Evolutionary conservation across 768 basidiomycete species (phyloP), one percentile per base, ranked within the genome.

Genomic region (Hysterangium stoloniferum): DNA sequence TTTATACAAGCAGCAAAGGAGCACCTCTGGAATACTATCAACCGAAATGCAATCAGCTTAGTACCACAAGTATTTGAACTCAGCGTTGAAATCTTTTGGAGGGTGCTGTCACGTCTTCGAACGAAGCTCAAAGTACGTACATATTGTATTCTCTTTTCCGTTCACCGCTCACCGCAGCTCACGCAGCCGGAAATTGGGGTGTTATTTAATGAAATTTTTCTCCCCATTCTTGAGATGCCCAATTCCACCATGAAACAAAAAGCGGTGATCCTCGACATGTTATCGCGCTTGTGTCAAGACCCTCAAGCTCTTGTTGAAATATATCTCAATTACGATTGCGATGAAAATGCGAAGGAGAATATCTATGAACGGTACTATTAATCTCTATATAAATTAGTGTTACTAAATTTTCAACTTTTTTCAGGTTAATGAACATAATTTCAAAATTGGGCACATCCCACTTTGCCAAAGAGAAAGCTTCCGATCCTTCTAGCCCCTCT

Each of bases 271-370:
- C 73, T 98, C 45, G 84, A 80, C 34, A 94, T 96, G 84, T 65
- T 95, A 27, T 80, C 79, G 15, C 80, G 87, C 35, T 69, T 99
- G 13, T 94, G 89, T 60, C 89, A 95, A 64, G 96, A 98, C 61
- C 93, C 96, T 1, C 96, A 98, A 65, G 93, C 95, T 7, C 73
- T 99, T 17, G 96, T 99, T 27, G 96, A 99, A 65, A 82, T 98
- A 52, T 99, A 98, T 68, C 82, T 99, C 64, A 99, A 99, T 65
- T 99, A 99, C 62, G 96, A 99, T 62, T 99, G 96, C 63, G 96
- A 99, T 61, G 80, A 91, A 53, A 85, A 91, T 53, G 91, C 95
- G 4, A 78, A 78, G 8, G 95, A 96, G 61, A 98, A 99, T 68
- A 94, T 98, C 52, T 99, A 98, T 66, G 96, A 99, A 61, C 88